Base-by-base conservation (phyloP, 1,284 basidiomycete genomes). In the Fomitopsis palustris region DNA sequence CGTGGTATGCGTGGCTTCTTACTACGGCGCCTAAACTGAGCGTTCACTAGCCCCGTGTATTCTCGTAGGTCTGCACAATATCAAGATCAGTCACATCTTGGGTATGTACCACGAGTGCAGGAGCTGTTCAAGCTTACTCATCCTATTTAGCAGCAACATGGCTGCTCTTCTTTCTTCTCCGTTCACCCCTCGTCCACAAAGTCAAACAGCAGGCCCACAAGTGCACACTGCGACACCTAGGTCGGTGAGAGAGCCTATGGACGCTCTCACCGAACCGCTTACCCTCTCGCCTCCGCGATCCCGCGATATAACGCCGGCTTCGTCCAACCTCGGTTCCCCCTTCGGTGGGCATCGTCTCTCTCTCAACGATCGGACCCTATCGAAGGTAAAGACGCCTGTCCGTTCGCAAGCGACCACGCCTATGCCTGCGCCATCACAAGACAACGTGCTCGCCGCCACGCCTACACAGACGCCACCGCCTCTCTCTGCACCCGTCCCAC, bases 271-370 rank as follows among this genome's bases (percentile, higher is more conserved):
- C 58, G 59, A 65, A 58, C 41, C 57, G 54, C 47, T 60, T 55
- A 17, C 67, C 12, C 56, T 61, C 17, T 62, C 61, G 54, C 57
- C 64, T 7, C 56, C 63, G 41, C 51, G 57, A 41, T 64, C 59
- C 21, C 59, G 63, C 21, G 62, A 61, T 19, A 61, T 65, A 14
- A 64, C 66, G 2, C 65, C 67, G 17, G 12, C 4, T 37, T 63
- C 64, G 7, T 73, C 73, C 3, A 62, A 64, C 23, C 67, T 75
- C 17, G 74, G 73, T 8, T 75, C 73, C 8, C 73, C 73, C 2
- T 75, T 75, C 56, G 65, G 70, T 47, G 69, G 65, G 38, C 49
- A 52, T 52, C 58, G 60, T 33, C 53, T 59, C 19, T 58, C 62
- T 1, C 53, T 58, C 23, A 38, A 31, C 33, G 67, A 62, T 39